Evolutionary conservation across 2,329 filamentous ascomycete species (phyloP).

Genomic region (Ophiostoma quercus): DNA sequence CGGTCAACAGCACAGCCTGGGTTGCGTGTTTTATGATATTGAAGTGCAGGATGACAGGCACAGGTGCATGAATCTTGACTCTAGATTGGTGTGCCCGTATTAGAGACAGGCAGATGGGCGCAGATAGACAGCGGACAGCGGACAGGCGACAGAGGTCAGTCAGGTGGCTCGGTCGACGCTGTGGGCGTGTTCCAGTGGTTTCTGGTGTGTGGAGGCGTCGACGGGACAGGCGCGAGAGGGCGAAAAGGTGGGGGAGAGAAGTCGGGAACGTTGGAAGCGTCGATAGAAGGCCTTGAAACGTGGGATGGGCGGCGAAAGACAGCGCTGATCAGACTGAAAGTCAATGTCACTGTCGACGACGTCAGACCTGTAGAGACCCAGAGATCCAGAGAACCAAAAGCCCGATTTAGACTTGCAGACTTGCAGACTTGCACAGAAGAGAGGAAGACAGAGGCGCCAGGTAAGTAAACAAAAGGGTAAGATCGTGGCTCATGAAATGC

Average conservation of each 20-base stretch:
- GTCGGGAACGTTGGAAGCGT: neutral
- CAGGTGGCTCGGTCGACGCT: neutral
- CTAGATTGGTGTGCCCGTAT: neutral
- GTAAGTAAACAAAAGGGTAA: slow-evolving; percentile 14
- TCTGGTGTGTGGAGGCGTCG: slow-evolving; percentile 17
- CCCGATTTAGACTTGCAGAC: neutral
- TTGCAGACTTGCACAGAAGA: neutral
- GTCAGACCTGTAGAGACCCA: neutral
- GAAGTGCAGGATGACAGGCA: neutral
- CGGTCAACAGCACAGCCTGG: neutral
- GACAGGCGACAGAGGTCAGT: neutral
- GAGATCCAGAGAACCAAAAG: neutral
- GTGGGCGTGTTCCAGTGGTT: neutral
- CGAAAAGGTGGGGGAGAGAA: slow-evolving; percentile 17
- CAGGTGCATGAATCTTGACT: neutral
- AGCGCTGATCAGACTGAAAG: neutral
- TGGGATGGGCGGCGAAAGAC: slow-evolving; percentile 9
- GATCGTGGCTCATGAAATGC: neutral
- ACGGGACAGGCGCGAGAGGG: slow-evolving; percentile 12
- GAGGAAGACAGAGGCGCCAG: neutral
- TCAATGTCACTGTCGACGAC: neutral
- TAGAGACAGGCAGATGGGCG: neutral
- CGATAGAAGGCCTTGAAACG: slow-evolving; percentile 14
- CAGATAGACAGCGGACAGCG: neutral
- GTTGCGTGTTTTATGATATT: neutral